Conservation (phyloP, 148 eudicot species). For the Diospyros lotus region DNA sequence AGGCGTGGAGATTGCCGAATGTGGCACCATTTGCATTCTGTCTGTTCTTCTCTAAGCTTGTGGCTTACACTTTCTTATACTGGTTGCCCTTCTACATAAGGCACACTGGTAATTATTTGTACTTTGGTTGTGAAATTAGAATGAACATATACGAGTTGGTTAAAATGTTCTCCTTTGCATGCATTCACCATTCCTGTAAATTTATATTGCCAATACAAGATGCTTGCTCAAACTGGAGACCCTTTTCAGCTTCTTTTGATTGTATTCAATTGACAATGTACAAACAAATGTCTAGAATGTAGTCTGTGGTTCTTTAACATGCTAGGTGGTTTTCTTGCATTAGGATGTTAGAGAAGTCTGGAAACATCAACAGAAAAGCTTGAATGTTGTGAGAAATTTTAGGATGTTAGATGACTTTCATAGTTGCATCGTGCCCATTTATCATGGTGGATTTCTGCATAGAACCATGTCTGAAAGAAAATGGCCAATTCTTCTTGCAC, state of each 20-base stretch:
- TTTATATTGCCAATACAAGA: background rate
- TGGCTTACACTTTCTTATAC: constrained; percentile 91
- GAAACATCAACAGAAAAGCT: background rate
- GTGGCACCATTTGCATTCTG: constrained; percentile 83
- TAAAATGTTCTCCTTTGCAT: background rate
- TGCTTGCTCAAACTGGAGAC: background rate
- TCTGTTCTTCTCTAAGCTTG: constrained; percentile 95
- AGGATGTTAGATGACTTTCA: background rate
- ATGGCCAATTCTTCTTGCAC: background rate
- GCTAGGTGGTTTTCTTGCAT: background rate
- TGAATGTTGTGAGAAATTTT: background rate
- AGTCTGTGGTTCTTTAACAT: background rate
- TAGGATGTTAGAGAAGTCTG: background rate
- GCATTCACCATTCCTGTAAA: background rate
- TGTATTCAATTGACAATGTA: background rate
- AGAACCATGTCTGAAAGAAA: background rate
- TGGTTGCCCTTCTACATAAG: constrained; percentile 95
- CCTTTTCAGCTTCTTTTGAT: background rate
- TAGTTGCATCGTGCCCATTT: background rate
- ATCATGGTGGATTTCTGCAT: background rate
- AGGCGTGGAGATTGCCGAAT: constrained; percentile 89
- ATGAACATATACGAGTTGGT: background rate
- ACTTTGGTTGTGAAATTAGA: background rate
- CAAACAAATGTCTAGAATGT: background rate
- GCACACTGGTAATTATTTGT: constrained; percentile 62